phyloP scores from a whole-genome alignment of 1,284 basidiomycete species.

The Gomphus bonarii region DNA sequence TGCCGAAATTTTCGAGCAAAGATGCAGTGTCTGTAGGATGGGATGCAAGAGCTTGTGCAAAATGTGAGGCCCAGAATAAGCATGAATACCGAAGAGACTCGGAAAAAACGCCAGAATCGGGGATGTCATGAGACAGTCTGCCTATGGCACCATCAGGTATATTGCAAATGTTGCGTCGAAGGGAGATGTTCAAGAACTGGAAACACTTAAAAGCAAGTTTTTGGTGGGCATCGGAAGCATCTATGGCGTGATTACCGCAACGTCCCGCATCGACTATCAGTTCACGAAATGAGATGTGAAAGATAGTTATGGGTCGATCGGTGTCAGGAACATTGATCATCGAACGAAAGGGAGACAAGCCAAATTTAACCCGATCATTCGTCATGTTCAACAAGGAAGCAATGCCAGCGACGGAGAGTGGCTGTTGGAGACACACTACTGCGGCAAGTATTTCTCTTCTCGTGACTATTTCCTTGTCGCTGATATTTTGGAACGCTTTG shows the following conservation, averaged over 20 bases:
- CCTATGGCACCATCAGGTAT: not conserved
- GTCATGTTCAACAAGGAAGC: too few species aligned
- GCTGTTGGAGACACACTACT: too few species aligned
- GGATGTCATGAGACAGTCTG: not conserved
- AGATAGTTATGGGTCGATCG: not conserved
- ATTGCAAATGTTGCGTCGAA: not conserved
- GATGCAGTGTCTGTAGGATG: not conserved
- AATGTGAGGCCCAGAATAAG: not conserved
- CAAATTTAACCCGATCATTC: too few species aligned
- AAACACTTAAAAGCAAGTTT: not conserved
- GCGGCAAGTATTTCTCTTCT: too few species aligned
- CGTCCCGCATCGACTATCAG: not conserved
- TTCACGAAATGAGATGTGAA: not conserved
- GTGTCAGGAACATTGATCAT: not conserved
- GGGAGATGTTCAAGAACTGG: not conserved
- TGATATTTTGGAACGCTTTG: too few species aligned
- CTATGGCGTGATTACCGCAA: not conserved
- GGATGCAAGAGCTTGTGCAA: not conserved
- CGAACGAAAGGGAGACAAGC: too few species aligned
- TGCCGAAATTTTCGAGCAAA: not conserved
- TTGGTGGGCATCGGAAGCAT: not conserved
- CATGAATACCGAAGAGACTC: not conserved
- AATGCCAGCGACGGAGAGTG: too few species aligned
- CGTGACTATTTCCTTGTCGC: too few species aligned
- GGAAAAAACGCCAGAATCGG: not conserved